Conservation (phyloP, 2,329 filamentous ascomycete genomes). For the Colletotrichum chlorophyti region DNA sequence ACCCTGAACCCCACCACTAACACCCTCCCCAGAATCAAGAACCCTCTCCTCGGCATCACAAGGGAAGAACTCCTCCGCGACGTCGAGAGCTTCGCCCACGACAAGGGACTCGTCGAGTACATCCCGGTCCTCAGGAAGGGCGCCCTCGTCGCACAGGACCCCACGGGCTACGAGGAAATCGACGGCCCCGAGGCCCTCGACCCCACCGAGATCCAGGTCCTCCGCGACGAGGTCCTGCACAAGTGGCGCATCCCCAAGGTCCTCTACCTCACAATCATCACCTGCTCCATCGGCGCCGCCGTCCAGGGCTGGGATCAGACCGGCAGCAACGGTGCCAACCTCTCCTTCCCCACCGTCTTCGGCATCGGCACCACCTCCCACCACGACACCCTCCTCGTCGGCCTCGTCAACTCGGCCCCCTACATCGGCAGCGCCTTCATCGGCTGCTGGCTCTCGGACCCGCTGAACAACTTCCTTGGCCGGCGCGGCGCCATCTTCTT, state of each 20-base stretch:
- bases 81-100: slow-evolving; percentile 59
- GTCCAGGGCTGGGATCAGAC: slow-evolving; percentile 60
- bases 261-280: slow-evolving; percentile 56
- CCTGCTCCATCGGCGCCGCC: slow-evolving; percentile 60
- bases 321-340: slow-evolving; percentile 55
- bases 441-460: slow-evolving; percentile 78
- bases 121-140: slow-evolving; percentile 57
- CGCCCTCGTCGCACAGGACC: slow-evolving; percentile 58
- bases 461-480: slow-evolving; percentile 68
- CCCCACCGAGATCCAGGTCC: slow-evolving; percentile 47
- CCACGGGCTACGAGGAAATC: slow-evolving; percentile 55
- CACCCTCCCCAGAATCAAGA: slow-evolving; percentile 45
- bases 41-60: slow-evolving; percentile 54
- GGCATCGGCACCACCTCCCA: slow-evolving; percentile 53
- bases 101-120: slow-evolving; percentile 52
- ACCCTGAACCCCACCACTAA: slow-evolving; percentile 20
- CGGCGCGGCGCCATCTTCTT: slow-evolving; percentile 73
- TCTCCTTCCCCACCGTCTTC: slow-evolving; percentile 51
- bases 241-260: slow-evolving; percentile 56
- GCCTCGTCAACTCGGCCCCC: slow-evolving; percentile 61
- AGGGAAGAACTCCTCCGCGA: slow-evolving; percentile 53
- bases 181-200: slow-evolving; percentile 43
- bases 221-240: slow-evolving; percentile 52
- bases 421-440: slow-evolving; percentile 51
- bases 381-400: slow-evolving; percentile 58